Evolutionary conservation across 2,329 filamentous ascomycete genomes (phyloP), one percentile per base, ranked within the genome.

Genomic region (Drechmeria coniospora): DNA sequence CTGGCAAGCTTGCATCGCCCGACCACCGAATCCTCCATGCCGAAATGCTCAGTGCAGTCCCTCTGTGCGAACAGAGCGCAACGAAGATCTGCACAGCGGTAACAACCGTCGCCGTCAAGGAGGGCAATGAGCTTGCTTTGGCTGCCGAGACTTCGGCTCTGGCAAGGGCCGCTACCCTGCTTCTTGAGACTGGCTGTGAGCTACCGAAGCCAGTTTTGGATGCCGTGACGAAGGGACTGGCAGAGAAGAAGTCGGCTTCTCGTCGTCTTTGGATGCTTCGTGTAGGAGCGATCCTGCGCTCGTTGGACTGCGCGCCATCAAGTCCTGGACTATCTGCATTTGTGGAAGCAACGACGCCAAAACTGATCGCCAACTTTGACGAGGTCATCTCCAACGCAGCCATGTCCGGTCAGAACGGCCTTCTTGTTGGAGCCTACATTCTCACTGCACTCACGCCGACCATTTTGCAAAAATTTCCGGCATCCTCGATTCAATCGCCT

Each of bases 21-120:
- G 90, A 98, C 33, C 84, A 95, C 41, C 78, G 84, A 43, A 66
- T 79, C 4, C 59, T 86, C 3, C 75, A 94, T 52, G 76, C 82
- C 4, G 79, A 90, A 44, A 81, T 92, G 62, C 63, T 98, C 3
- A 61, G 68, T 27, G 60, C 64, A 6, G 53, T 87, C 17, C 64
- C 71, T 1, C 57, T 70, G 23, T 78, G 73, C 2, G 50, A 61
- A 8, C 52, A 64, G 3, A 63, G 79, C 21, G 77, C 80, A 1
- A 62, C 66, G 32, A 79, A 79, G 38, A 63, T 87, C 17, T 65
- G 73, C 2, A 57, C 63, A 27, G 71, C 69, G 6, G 63, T 95
- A 32, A 70, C 77, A 6, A 54, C 71, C 12, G 61, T 83, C 10
- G 74, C 79, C 12, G 56, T 68, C 6, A 93, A 94, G 45, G 90